Percentiles rank a stretch among this genome's conserved stretches.
These are phyloP conservation scores for Apiospora koreana DNA, from an alignment of 2,329 filamentous ascomycete genomes.

Conservation along the genomic window DNA sequence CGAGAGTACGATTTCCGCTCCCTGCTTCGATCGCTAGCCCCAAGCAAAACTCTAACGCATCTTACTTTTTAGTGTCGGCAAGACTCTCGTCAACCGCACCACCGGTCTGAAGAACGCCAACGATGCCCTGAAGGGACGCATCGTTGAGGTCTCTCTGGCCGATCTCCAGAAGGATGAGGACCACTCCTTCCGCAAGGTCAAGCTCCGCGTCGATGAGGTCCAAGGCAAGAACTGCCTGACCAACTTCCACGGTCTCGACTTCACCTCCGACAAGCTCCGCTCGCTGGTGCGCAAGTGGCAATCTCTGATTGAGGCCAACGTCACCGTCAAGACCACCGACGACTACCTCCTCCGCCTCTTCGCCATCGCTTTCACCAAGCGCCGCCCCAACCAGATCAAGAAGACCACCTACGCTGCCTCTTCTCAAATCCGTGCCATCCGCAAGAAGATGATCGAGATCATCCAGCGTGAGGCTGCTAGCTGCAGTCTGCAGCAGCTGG, in stretches of 20 bases:
- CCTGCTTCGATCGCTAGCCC: not conserved
- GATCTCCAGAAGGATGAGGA: slow-evolving; percentile 99
- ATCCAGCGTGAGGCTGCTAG: slow-evolving; percentile 93
- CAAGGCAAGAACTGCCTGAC: slow-evolving; percentile 99
- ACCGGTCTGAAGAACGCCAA: slow-evolving; percentile 99
- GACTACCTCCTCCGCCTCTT: slow-evolving; percentile 99
- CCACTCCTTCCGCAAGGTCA: slow-evolving; percentile 99
- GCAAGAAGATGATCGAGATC: slow-evolving; percentile 99
- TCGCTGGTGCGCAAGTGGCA: slow-evolving; percentile 99
- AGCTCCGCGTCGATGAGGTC: slow-evolving; percentile 97
- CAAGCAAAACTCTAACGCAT: slow-evolving; percentile 1
- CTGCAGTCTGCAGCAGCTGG: slow-evolving; percentile 95
- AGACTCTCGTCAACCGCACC: slow-evolving; percentile 99
- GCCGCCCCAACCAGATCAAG: slow-evolving; percentile 99
- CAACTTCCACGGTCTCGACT: slow-evolving; percentile 99
- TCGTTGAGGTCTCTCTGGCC: slow-evolving; percentile 98
- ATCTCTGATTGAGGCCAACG: slow-evolving; percentile 98
- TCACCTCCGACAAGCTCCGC: slow-evolving; percentile 99
- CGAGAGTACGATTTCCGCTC: slow-evolving; percentile 75
- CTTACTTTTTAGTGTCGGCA: slow-evolving; percentile 76
- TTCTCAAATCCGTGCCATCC: slow-evolving; percentile 96
- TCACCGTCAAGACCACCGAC: slow-evolving; percentile 99
- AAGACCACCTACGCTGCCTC: slow-evolving; percentile 99
- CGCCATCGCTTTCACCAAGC: slow-evolving; percentile 99
- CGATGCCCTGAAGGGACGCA: slow-evolving; percentile 97